Percentiles rank a stretch among this genome's conserved stretches.
Conservation (phyloP, 352 stramenopile genomes). For the Phytopythium helicoides region DNA sequence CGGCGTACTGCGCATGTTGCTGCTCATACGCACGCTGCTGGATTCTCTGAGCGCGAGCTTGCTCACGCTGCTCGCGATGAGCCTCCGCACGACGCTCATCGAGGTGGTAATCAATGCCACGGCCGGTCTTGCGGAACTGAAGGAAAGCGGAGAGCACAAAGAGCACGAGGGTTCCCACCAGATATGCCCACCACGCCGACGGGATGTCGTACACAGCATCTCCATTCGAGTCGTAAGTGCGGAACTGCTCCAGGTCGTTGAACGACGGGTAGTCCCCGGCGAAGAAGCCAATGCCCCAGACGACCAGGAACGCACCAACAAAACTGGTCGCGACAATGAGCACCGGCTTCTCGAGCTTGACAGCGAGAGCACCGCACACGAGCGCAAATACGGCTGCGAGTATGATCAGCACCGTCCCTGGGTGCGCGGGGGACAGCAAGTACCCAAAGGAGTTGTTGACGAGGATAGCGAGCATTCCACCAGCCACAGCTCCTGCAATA, state of each 20-base stretch:
- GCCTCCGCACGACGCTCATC: slow-evolving; percentile 7
- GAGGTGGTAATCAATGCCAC: slow-evolving; percentile 36
- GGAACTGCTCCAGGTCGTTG: slow-evolving; percentile 39
- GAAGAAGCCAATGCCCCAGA: slow-evolving; percentile 69
- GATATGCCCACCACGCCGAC: slow-evolving; percentile 58
- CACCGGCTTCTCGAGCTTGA: slow-evolving; percentile 59
- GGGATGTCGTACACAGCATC: slow-evolving; percentile 40
- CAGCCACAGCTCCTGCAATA: slow-evolving; percentile 49
- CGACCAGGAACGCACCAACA: slow-evolving; percentile 32
- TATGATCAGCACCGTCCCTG: slow-evolving; percentile 50
- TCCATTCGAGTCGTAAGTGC: slow-evolving; percentile 23
- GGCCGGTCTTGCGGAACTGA: slow-evolving; percentile 42
- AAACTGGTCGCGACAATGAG: slow-evolving; percentile 49
- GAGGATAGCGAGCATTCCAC: slow-evolving; percentile 50
- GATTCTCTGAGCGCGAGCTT: background rate
- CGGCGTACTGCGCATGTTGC: background rate
- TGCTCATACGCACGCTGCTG: slow-evolving; percentile 2
- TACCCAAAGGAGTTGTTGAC: slow-evolving; percentile 57
- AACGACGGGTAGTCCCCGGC: slow-evolving; percentile 55
- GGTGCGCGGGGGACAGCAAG: slow-evolving; percentile 52
- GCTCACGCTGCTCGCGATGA: background rate
- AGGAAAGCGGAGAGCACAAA: slow-evolving; percentile 43
- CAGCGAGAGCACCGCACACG: slow-evolving; percentile 31
- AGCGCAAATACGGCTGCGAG: slow-evolving; percentile 43
- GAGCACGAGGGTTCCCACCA: slow-evolving; percentile 48